Evolutionary conservation across 225 moss, liverwort and hornwort genomes (phyloP), one percentile per base, ranked within the genome.

Genomic region (Antitrichia curtipendula): DNA sequence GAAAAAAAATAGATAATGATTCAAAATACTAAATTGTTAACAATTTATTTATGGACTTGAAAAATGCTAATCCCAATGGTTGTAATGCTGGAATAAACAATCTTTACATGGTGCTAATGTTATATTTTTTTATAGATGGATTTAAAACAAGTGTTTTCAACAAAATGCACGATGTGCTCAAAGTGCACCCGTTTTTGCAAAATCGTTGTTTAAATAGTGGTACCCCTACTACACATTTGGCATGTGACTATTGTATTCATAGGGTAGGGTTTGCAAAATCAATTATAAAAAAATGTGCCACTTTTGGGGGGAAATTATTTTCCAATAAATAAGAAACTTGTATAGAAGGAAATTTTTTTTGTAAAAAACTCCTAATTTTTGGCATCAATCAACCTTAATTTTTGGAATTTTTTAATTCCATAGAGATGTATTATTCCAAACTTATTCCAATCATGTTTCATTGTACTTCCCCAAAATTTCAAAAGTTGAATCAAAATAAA

Each of bases 231-330:
- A 2, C 21, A 0, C 4, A 66, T 66, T n/a, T 66, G n/a, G 0
- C 7, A 0, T n/a, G 0, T 21, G 2, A 38, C 40, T 40, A 36
- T 40, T 69, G 7, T 38, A 68, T 7, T 1, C 15, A 2, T 25
- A 15, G 5, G 2, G 0, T 41, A 1, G 8, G 15, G 3, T 41
- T 1, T 1, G 1, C 24, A 41, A 43, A 70, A 27, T 0, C 3
- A 43, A 9, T 41, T 18, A 1, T 13, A 41, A n/a, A 66, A 41
- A 25, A 70, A 15, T n/a, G 8, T 70, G 13, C 5, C 1, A 70
- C 1, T 8, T 13, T 4, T 41, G 7, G 38, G 8, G 4, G 8
- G 3, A 15, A 24, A 6, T 38, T 3, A 24, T 24, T 40, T 41
- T 69, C 3, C 4, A 40, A 13, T 1, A 23, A 40, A 7, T 20